phyloP scores from a whole-genome alignment of 1,284 basidiomycete genomes.

The Pascua guehoae region DNA sequence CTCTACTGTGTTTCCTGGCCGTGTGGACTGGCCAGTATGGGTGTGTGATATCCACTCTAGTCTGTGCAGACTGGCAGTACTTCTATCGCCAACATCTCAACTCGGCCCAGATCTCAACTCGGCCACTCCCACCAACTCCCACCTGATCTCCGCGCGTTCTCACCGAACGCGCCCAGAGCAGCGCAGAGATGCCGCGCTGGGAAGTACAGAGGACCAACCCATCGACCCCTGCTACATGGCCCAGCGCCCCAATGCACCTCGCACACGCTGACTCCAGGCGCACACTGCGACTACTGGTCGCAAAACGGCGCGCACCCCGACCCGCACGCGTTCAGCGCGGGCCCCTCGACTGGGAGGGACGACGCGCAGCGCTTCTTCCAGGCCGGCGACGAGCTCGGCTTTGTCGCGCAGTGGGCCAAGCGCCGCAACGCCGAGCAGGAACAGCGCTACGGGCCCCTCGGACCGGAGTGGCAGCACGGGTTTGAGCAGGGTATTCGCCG shows the following conservation, averaged over 20 bases:
- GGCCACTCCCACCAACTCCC: too few species aligned
- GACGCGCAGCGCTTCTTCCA: conserved; percentile 60
- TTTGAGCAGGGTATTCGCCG: conserved; percentile 65
- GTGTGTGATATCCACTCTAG: too few species aligned
- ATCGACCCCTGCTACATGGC: too few species aligned
- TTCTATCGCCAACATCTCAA: too few species aligned
- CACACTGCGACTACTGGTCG: conserved; percentile 61
- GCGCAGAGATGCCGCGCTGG: too few species aligned
- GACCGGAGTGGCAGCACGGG: conserved; percentile 60
- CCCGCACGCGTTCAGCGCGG: conserved; percentile 64
- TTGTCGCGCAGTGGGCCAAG: conserved; percentile 59
- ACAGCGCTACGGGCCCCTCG: conserved; percentile 26
- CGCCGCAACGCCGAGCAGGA: conserved; percentile 55
- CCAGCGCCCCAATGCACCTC: too few species aligned
- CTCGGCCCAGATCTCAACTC: too few species aligned
- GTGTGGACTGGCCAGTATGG: too few species aligned
- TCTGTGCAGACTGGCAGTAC: too few species aligned
- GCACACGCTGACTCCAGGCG: conserved; percentile 49
- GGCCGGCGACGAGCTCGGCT: conserved; percentile 57
- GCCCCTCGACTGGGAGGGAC: conserved; percentile 67
- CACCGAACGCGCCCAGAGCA: conserved; percentile 85
- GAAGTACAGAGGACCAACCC: too few species aligned
- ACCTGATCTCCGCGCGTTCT: too few species aligned
- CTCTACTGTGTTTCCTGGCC: not conserved
- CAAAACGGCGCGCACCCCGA: conserved; percentile 55